A percentile compares a stretch with the other conserved stretches of the same genome.
phyloP scores from a whole-genome alignment of 2,329 filamentous ascomycete species.

The Pezizomycotina sp. region DNA sequence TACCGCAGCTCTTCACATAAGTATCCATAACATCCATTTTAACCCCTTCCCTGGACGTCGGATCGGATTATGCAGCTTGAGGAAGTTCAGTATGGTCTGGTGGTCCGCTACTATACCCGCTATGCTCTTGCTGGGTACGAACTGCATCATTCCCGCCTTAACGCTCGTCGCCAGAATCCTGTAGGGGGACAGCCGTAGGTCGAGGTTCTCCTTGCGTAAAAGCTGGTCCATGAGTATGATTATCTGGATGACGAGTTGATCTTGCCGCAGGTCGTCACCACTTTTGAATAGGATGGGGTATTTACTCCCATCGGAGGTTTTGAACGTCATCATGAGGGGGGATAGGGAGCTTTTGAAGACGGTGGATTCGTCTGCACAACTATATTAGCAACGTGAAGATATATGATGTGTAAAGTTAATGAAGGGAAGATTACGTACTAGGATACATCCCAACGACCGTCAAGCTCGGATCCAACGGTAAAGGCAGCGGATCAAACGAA shows the following conservation, averaged over 20 bases:
- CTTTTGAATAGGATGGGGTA: constrained; percentile 97
- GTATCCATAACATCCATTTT: constrained; percentile 87
- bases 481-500: constrained; percentile 64
- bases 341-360: constrained; percentile 94
- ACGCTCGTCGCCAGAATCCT: constrained; percentile 88
- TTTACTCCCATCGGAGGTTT: constrained; percentile 54
- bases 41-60: constrained; percentile 62
- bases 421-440: constrained; percentile 12
- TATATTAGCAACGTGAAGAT: background rate
- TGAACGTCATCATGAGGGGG: constrained; percentile 81
- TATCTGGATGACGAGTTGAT: constrained; percentile 92
- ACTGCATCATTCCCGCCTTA: constrained; percentile 79
- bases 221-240: constrained; percentile 96
- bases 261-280: constrained; percentile 87
- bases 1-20: constrained; percentile 69
- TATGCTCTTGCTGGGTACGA: constrained; percentile 71
- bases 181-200: constrained; percentile 88
- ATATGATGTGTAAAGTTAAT: background rate
- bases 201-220: constrained; percentile 85
- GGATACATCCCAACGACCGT: constrained; percentile 63
- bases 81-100: constrained; percentile 60
- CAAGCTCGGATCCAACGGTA: constrained; percentile 75
- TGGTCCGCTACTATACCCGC: constrained; percentile 72
- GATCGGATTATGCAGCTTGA: constrained; percentile 83
- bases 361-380: constrained; percentile 50